phyloP scores from a whole-genome alignment of 139 green algal species.

The Picochlorum sp. region DNA sequence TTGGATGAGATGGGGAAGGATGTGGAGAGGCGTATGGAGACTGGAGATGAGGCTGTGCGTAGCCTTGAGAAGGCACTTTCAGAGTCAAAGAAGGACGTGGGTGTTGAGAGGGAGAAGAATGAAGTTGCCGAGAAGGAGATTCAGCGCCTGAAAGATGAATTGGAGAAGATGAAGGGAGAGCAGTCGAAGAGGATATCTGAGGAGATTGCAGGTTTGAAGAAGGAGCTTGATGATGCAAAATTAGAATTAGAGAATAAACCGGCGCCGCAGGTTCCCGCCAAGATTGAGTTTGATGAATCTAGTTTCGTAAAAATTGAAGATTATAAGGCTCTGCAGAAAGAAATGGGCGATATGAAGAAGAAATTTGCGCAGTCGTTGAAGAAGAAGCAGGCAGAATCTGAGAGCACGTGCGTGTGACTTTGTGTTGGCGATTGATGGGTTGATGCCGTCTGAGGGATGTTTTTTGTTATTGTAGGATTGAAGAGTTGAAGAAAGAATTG shows the following conservation, averaged over 20 bases:
- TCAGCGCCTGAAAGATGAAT: neutral
- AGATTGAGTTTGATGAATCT: constrained; percentile 1
- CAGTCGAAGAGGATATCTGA: neutral
- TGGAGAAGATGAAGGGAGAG: constrained; percentile 1
- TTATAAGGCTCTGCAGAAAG: neutral
- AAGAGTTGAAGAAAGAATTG: neutral
- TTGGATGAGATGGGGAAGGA: too few species aligned
- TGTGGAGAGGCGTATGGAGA: too few species aligned
- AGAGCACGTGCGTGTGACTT: neutral
- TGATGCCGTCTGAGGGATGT: neutral
- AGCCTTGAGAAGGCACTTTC: too few species aligned
- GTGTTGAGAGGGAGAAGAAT: neutral
- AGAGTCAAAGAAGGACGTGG: neutral
- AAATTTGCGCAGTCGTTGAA: neutral
- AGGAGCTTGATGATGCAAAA: neutral
- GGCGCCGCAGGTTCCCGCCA: neutral
- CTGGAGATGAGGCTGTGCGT: too few species aligned
- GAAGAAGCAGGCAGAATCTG: neutral
- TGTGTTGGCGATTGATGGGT: neutral
- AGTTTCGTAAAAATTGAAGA: neutral
- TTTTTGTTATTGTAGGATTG: neutral
- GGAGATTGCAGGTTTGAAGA: neutral
- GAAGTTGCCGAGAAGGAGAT: neutral
- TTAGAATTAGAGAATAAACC: neutral
- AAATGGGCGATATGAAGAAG: neutral